Evolutionary conservation across 225 moss, liverwort and hornwort species (phyloP), one percentile per base, ranked within the genome.

Genomic region (Climacium dendroides): DNA sequence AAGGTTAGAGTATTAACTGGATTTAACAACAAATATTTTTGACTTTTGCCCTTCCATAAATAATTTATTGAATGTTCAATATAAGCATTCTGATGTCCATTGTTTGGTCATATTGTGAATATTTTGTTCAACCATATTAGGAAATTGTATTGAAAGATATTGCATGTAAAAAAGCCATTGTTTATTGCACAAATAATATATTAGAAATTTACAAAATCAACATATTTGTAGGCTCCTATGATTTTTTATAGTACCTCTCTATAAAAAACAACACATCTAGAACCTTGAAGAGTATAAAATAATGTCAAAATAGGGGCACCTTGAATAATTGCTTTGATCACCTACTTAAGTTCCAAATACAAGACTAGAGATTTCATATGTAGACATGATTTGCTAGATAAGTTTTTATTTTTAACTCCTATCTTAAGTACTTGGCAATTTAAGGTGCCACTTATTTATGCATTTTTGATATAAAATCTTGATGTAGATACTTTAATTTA

Each of bases 61-160:
- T 2, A 30, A 73, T 6, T 19, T 19, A 4, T 30, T 30, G 4
- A 48, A 73, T 47, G 47, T 2, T 48, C 11, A 73, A 30, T 19
- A 4, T 7, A 48, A 73, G 4, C 0, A 0, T 73, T 73, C 30
- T 0, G 30, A 2, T 41, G 1, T 30, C 3, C 29, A 18, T 47
- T 17, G 2, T 45, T 66, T 47, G 30, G 11, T 29, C 4, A 47
- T 11, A 30, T 30, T 43, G 26, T 15, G 16, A 43, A 71, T 26
- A 71, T 71, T 71, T 43, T 15, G 1, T 71, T 70, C 70, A 71
- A 41, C 3, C 15, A 9, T 9, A 43, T 43, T 71, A 43, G 9
- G 9, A 28, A 70, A 16, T 70, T 73, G 11, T 48, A 73, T 0
- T 48, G 0, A 73, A 73, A 47, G 11, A 16, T 30, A 11, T 73